phyloP scores from a whole-genome alignment of 2,329 filamentous ascomycete genomes.

The Ascochyta pisi region DNA sequence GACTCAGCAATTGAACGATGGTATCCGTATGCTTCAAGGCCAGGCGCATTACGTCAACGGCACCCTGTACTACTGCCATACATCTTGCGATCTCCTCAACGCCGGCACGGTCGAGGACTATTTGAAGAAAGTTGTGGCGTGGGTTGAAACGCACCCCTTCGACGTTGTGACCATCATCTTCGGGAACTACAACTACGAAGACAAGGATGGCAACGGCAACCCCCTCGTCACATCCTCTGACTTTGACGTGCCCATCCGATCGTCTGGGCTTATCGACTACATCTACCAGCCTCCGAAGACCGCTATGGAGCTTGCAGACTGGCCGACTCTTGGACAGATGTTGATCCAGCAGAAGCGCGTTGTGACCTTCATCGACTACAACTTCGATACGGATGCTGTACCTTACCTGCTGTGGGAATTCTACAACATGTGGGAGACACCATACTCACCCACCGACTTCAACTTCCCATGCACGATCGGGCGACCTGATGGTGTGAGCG shows the following conservation, averaged over 20 bases:
- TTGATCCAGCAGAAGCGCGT: slow-evolving; percentile 48
- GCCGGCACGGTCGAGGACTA: slow-evolving; percentile 80
- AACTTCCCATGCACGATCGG: slow-evolving; percentile 80
- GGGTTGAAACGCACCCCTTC: slow-evolving; percentile 80
- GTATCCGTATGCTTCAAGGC: slow-evolving; percentile 61
- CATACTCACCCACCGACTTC: slow-evolving; percentile 75
- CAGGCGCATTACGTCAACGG: slow-evolving; percentile 65
- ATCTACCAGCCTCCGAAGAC: slow-evolving; percentile 77
- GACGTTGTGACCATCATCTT: slow-evolving; percentile 90
- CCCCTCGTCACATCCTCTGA: slow-evolving; percentile 66
- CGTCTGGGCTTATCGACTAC: slow-evolving; percentile 75
- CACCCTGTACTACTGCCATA: slow-evolving; percentile 83
- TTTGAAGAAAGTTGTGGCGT: slow-evolving; percentile 71
- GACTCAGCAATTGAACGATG: slow-evolving; percentile 50
- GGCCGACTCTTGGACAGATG: slow-evolving; percentile 80
- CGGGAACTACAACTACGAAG: slow-evolving; percentile 70
- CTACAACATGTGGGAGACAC: slow-evolving; percentile 89
- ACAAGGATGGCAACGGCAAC: slow-evolving; percentile 36
- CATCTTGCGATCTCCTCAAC: slow-evolving; percentile 82
- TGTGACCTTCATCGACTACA: slow-evolving; percentile 51
- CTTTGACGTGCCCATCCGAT: slow-evolving; percentile 73
- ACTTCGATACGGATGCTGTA: slow-evolving; percentile 75
- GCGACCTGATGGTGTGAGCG: slow-evolving; percentile 72
- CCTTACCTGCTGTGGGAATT: slow-evolving; percentile 92
- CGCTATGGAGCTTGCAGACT: slow-evolving; percentile 78